Evolutionary conservation across 257 asterid genomes (phyloP), one percentile per base, ranked within the genome.

Genomic region (Parsonsia alboflavescens): DNA sequence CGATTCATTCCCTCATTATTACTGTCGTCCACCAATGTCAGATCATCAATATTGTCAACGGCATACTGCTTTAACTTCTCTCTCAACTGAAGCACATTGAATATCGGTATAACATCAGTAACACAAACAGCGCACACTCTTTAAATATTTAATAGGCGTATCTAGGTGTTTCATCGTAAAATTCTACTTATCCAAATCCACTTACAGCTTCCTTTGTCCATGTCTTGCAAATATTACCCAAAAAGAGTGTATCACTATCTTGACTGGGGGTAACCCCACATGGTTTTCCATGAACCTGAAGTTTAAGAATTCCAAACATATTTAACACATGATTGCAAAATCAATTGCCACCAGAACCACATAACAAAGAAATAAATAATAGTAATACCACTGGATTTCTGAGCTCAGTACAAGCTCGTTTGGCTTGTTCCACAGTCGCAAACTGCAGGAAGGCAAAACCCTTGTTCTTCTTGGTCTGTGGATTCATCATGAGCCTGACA

Each of bases 261-360:
- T 94, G 97, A 83, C 99, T 92, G 50, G 99, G 98, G 65, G 93
- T 86, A 77, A 93, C 94, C 82, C 99, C 99, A 79, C 99, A 95
- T 79, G 90, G 93, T 88, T 91, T 95, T 72, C 99, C 99, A 86
- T 91, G 85, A 78, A 95, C 96, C 99, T 95, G 91, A 86, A 88
- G 85, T 78, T 75, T 62, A 66, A 80, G 86, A 79, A 42, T 67
- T 88, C 86, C 88, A 89, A 76, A 74, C 76, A 78, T 72, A 73
- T 80, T 79, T 76, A 81, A 74, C 76, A 83, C 15, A 74, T 49
- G 36, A 82, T 48, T 57, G 56, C 64, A 0, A 68, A 77, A 57
- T 59, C 80, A 81, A 81, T 70, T 76, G 68, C 75, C 77, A 54
- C 63, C 75, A 83, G 74, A 80, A 79, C 86, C 72, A 78, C 71